Evolutionary conservation across 805 yeast genomes (phyloP).

Genomic region (Wickerhamomyces rabaulensis): DNA sequence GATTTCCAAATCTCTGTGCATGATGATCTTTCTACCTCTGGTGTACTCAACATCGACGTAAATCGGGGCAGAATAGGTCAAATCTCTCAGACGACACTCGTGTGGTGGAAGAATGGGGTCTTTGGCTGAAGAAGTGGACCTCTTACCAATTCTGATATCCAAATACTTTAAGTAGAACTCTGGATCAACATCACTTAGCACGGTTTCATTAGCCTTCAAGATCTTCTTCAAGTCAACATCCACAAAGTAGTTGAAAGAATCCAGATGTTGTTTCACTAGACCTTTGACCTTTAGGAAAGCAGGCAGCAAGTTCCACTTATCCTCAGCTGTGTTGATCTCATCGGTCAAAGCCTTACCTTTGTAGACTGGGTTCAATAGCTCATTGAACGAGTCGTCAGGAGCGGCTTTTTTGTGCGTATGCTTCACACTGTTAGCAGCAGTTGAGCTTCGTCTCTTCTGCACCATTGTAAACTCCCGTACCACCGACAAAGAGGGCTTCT

Average conservation of each 20-base stretch:
- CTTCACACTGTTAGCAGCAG: conserved; percentile 3
- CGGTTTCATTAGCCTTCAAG: conserved; percentile 82
- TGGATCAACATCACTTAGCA: conserved; percentile 93
- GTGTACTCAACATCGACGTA: conserved; percentile 97
- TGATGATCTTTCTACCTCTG: conserved; percentile 85
- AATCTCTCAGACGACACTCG: conserved; percentile 89
- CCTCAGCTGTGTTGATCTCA: conserved; percentile 85
- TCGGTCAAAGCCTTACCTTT: conserved; percentile 86
- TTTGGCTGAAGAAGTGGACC: conserved; percentile 45
- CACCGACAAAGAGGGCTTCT: neutral
- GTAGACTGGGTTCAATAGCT: conserved; percentile 72
- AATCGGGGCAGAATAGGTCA: conserved; percentile 93
- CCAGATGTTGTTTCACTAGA: conserved; percentile 93
- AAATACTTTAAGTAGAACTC: conserved; percentile 90
- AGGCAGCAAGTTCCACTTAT: conserved; percentile 94
- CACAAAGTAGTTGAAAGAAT: conserved; percentile 95
- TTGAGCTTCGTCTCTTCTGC: conserved; percentile 21
- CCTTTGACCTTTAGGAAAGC: conserved; percentile 96
- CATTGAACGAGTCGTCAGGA: conserved; percentile 63
- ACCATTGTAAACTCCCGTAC: conserved; percentile 11
- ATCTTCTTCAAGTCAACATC: conserved; percentile 91
- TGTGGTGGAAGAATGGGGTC: conserved; percentile 82
- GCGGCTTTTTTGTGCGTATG: conserved; percentile 18
- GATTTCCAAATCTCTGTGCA: conserved; percentile 85
- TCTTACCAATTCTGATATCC: conserved; percentile 88